Percentiles rank a stretch among this genome's conserved stretches.
Evolutionary conservation across 371 early-diverging fungal genomes (phyloP).

Genomic region (Mortierella polycephala): DNA sequence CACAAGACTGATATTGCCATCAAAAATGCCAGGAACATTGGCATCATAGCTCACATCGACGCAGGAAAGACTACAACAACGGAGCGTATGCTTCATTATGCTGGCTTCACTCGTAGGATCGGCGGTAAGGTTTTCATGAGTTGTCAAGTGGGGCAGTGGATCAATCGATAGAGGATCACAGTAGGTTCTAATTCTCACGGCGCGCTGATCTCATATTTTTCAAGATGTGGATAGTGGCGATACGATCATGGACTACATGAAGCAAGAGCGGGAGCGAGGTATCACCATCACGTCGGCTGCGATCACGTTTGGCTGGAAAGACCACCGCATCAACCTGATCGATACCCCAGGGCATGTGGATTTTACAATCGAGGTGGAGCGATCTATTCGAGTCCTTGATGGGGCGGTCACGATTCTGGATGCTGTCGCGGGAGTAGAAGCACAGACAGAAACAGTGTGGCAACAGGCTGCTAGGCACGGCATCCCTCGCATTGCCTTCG

Average conservation of each 20-base stretch:
- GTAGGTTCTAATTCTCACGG: too few relatives aligned
- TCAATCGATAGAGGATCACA: too few relatives aligned
- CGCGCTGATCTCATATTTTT: too few relatives aligned
- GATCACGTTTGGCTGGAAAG: conserved; percentile 92
- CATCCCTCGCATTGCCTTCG: conserved; percentile 88
- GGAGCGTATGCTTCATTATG: conserved; percentile 96
- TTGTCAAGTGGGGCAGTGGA: too few relatives aligned
- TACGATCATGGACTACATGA: conserved; percentile 95
- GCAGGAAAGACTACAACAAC: conserved; percentile 98
- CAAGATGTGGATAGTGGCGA: conserved; percentile 90
- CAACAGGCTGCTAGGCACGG: conserved; percentile 85
- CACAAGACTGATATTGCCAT: conserved; percentile 62
- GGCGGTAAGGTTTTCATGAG: conserved; percentile 65
- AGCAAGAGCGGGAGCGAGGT: conserved; percentile 91
- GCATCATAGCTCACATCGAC: conserved; percentile 98
- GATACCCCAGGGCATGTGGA: conserved; percentile 98
- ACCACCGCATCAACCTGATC: conserved; percentile 88
- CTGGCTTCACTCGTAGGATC: conserved; percentile 88
- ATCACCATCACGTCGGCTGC: conserved; percentile 97
- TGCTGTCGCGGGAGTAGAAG: conserved; percentile 96
- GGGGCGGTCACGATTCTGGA: conserved; percentile 94
- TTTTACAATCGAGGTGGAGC: conserved; percentile 96
- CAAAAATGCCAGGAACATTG: conserved; percentile 88
- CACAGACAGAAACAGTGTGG: conserved; percentile 97
- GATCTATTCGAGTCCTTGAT: conserved; percentile 92